Evolutionary conservation across 2,329 filamentous ascomycete genomes (phyloP), one percentile per base, ranked within the genome.

Genomic region (Stagonosporopsis cucurbitacearum): DNA sequence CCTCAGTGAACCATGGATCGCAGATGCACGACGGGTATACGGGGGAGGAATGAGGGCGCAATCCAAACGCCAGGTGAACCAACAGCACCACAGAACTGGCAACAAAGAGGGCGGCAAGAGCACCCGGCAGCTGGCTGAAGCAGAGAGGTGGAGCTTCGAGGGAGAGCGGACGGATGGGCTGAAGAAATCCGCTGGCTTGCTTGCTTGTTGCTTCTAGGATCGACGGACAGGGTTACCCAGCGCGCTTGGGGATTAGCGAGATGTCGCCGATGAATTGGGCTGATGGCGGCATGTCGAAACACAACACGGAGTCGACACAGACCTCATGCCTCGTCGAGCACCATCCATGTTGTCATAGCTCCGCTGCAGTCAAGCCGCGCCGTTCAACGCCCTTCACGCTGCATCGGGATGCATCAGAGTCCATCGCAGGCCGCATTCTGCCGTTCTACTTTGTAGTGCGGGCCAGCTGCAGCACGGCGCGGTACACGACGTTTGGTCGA

Each of bases 231-330:
- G 69, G 68, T 62, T 71, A 61, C 62, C 65, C 64, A 56, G 58
- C 59, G 58, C 61, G 54, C 57, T 66, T 66, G 47, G 60, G 65
- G 62, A 49, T 67, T 71, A 72, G 68, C 68, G 68, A 70, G 56
- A 66, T 63, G 63, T 60, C 58, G 67, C 66, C 69, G 69, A 65
- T 68, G 67, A 66, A 65, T 63, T 67, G 66, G 68, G 67, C 60
- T 66, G 65, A 65, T 59, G 60, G 68, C 66, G 69, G 63, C 68
- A 71, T 66, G 64, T 64, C 66, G 62, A 68, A 67, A 67, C 66
- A 67, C 57, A 64, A 64, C 63, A 68, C 59, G 62, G 62, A 68
- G 66, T 60, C 64, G 40, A 67, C 66, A 67, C 66, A 67, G 66
- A 60, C 61, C 58, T 50, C 65, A 66, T 61, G 64, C 66, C 64